phyloP scores from a whole-genome alignment of 805 yeast genomes.

The Candida ficus region DNA sequence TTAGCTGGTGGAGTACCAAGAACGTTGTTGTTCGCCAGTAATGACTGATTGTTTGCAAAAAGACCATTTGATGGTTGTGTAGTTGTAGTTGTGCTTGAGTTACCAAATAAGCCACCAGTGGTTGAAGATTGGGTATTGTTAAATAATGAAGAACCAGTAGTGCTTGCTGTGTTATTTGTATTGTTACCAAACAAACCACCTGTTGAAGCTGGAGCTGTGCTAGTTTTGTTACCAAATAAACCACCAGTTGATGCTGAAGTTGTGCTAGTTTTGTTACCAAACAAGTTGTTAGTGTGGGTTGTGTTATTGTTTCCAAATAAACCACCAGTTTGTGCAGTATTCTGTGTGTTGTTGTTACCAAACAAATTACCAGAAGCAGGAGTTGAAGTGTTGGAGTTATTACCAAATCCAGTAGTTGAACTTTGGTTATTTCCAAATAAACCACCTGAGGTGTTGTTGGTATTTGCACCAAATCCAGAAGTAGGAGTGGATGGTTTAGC shows the following conservation, averaged over 20 bases:
- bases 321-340: conserved; percentile 9
- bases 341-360: conserved; percentile 8
- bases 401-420: conserved; percentile 7
- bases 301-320: conserved; percentile 4
- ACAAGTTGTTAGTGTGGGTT: conserved; percentile 7
- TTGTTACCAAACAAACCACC: conserved; percentile 26
- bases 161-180: conserved; percentile 4
- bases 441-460: neutral
- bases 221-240: conserved; percentile 16
- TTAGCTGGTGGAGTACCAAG: conserved; percentile 21
- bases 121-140: conserved; percentile 13
- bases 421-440: conserved; percentile 7
- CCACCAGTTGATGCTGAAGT: conserved; percentile 11
- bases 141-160: conserved; percentile 10
- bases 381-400: neutral
- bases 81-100: neutral
- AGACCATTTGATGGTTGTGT: neutral
- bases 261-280: conserved; percentile 1
- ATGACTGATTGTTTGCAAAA: conserved; percentile 18
- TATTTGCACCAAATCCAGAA: neutral
- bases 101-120: conserved; percentile 10
- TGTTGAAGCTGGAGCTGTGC: conserved; percentile 2
- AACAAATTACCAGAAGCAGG: conserved; percentile 8
- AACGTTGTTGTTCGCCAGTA: conserved; percentile 14
- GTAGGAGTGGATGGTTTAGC: conserved; percentile 2